Evolutionary conservation across 2,329 filamentous ascomycete genomes (phyloP).

Genomic region (Colletotrichum plurivorum): DNA sequence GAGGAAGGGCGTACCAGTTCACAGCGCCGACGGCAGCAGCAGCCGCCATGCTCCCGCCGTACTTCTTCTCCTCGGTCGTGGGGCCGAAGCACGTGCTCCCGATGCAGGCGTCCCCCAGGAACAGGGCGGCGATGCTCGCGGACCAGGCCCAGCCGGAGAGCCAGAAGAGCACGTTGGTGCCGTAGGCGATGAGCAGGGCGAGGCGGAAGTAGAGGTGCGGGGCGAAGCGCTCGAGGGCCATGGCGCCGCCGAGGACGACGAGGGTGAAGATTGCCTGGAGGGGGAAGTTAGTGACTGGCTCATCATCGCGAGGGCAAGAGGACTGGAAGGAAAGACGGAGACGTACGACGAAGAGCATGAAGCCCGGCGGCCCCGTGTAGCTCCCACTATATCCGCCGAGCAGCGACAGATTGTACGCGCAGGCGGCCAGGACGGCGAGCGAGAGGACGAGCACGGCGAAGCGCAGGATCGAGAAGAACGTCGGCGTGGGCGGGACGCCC

Average conservation of each 20-base stretch:
- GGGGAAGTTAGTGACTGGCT: slow-evolving; percentile 31
- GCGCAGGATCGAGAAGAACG: slow-evolving; percentile 55
- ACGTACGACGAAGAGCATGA: slow-evolving; percentile 64
- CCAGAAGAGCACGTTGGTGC: slow-evolving; percentile 60
- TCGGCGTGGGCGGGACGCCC: slow-evolving; percentile 54
- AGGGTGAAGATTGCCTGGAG: slow-evolving; percentile 57
- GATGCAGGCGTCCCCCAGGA: slow-evolving; percentile 41
- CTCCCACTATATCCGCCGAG: slow-evolving; percentile 46
- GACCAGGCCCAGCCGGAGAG: slow-evolving; percentile 59
- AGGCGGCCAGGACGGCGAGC: slow-evolving; percentile 55
- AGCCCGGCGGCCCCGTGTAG: slow-evolving; percentile 54
- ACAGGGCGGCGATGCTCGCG: slow-evolving; percentile 50
- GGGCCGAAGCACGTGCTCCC: slow-evolving; percentile 43
- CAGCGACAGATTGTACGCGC: slow-evolving; percentile 57
- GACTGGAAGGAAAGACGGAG: slow-evolving; percentile 41
- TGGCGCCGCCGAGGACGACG: slow-evolving; percentile 55
- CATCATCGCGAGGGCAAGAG: slow-evolving; percentile 24
- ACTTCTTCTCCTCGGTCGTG: slow-evolving; percentile 40
- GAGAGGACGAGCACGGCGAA: slow-evolving; percentile 56
- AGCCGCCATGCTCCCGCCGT: slow-evolving; percentile 53
- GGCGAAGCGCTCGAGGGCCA: slow-evolving; percentile 53
- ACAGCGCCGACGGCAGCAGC: slow-evolving; percentile 58
- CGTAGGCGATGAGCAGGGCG: slow-evolving; percentile 52
- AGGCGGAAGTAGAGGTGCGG: slow-evolving; percentile 56
- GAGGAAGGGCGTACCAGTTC: slow-evolving; percentile 50